Evolutionary conservation across 2,329 filamentous ascomycete genomes (phyloP).

Genomic region (Eutypa lata): DNA sequence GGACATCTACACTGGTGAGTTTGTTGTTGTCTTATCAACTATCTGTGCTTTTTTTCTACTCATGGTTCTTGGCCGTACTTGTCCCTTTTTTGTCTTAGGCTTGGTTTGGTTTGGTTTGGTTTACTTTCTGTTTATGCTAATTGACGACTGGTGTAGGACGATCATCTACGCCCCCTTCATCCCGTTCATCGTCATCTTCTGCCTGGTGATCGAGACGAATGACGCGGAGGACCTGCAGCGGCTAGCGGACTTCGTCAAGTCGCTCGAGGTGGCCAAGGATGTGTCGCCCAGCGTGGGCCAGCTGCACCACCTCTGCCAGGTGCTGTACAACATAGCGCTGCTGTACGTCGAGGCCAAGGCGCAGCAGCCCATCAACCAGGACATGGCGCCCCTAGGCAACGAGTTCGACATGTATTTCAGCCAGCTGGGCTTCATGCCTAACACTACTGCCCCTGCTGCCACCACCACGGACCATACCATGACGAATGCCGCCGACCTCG

Average conservation of each 20-base stretch:
- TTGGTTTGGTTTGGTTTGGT: too few relatives aligned
- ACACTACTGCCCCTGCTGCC: conserved; percentile 4
- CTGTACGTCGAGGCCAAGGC: conserved; percentile 57
- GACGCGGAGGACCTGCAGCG: conserved; percentile 40
- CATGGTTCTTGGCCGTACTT: neutral
- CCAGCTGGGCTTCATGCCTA: conserved; percentile 32
- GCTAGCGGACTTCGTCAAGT: conserved; percentile 47
- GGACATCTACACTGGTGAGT: conserved; percentile 44
- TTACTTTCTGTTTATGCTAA: neutral
- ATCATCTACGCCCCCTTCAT: conserved; percentile 50
- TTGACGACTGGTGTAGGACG: conserved; percentile 30
- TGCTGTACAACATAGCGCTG: conserved; percentile 55
- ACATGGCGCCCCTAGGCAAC: conserved; percentile 23
- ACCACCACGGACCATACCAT: neutral
- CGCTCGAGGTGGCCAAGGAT: conserved; percentile 46
- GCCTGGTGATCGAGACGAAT: conserved; percentile 45
- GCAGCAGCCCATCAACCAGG: conserved; percentile 23
- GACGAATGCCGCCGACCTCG: conserved; percentile 6
- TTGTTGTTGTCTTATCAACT: neutral
- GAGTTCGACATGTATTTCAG: conserved; percentile 32
- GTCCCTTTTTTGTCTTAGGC: too few relatives aligned
- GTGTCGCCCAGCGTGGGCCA: conserved; percentile 48
- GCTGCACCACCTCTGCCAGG: conserved; percentile 55
- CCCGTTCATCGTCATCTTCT: conserved; percentile 52
- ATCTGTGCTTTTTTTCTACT: conserved; percentile 9